Percentiles rank a stretch among this genome's conserved stretches.
Conservation (phyloP, 208 protist species). For the Trypanosoma conorhini region DNA sequence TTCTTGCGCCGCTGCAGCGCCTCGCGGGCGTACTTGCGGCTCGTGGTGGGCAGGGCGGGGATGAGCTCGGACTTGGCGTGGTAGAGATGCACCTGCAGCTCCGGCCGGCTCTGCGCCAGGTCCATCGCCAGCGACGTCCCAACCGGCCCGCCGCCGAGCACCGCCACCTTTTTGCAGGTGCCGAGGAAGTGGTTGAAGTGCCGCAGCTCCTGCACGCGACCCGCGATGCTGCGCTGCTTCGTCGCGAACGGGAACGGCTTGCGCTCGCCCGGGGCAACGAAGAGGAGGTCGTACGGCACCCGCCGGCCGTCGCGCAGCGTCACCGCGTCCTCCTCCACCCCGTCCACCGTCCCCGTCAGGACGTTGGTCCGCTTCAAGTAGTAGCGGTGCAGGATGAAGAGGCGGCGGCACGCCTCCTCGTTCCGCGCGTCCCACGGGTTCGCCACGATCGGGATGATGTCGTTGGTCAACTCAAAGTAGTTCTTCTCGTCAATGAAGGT, state of each 20-base stretch:
- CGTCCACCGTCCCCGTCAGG: slow-evolving; percentile 78
- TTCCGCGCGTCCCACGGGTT: slow-evolving; percentile 67
- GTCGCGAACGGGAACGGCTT: slow-evolving; percentile 81
- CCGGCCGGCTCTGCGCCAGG: slow-evolving; percentile 51
- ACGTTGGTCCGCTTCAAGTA: slow-evolving; percentile 88
- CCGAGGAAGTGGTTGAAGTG: slow-evolving; percentile 75
- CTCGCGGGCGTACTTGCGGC: slow-evolving; percentile 57
- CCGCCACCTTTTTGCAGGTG: slow-evolving; percentile 73
- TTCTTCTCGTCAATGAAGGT: slow-evolving; percentile 90
- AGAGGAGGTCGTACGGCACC: slow-evolving; percentile 83
- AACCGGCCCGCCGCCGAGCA: slow-evolving; percentile 85
- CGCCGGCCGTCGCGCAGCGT: slow-evolving; percentile 60
- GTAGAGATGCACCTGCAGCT: slow-evolving; percentile 77
- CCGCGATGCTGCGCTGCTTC: slow-evolving; percentile 68
- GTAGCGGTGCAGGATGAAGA: slow-evolving; percentile 83
- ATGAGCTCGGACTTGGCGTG: slow-evolving; percentile 65
- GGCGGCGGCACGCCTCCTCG: slow-evolving; percentile 64
- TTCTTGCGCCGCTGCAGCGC: slow-evolving; percentile 54
- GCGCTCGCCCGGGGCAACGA: slow-evolving; percentile 72
- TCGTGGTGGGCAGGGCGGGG: slow-evolving; percentile 56
- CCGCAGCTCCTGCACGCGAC: slow-evolving; percentile 71
- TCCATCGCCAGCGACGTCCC: slow-evolving; percentile 73
- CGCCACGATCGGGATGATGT: slow-evolving; percentile 73
- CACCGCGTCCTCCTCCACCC: slow-evolving; percentile 62
- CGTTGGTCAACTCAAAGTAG: slow-evolving; percentile 85